Conservation (phyloP, 305 asterid genomes). For the Fraxinus dipetala region DNA sequence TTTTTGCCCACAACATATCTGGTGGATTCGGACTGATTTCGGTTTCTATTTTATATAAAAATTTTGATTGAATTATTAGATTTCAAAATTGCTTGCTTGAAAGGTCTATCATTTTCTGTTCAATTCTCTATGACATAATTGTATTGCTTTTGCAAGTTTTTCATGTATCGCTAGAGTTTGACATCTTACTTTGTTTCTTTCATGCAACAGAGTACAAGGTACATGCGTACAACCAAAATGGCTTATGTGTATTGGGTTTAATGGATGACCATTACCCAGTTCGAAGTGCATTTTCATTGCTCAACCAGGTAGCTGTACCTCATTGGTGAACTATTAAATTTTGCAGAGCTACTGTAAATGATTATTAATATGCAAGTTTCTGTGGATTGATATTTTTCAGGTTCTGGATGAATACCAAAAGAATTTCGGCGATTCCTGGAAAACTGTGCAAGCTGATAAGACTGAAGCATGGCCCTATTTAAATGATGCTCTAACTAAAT, state of each 20-base stretch:
- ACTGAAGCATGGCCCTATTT: conserved; percentile 72
- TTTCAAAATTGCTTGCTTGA: neutral
- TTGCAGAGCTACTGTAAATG: no score
- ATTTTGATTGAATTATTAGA: neutral
- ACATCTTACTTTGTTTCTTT: conserved; percentile 11
- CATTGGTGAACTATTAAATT: no score
- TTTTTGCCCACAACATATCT: neutral
- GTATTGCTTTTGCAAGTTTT: neutral
- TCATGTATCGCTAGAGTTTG: neutral
- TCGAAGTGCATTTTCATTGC: conserved; percentile 85
- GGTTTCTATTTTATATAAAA: neutral
- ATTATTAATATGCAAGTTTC: neutral
- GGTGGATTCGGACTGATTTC: neutral
- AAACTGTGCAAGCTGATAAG: conserved; percentile 54
- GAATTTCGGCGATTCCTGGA: conserved; percentile 83
- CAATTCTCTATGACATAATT: neutral
- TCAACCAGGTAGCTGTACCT: conserved; percentile 55
- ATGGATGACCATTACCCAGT: conserved; percentile 93
- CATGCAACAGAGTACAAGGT: conserved; percentile 67
- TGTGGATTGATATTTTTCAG: conserved; percentile 38
- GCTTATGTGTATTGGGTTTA: conserved; percentile 73
- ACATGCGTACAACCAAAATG: conserved; percentile 74
- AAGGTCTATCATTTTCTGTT: neutral
- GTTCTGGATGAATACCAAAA: conserved; percentile 81
- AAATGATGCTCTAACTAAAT: conserved; percentile 59